Percentiles rank a stretch among this genome's conserved stretches.
Conservation (phyloP, 2,329 filamentous ascomycete genomes). For the Aureobasidium mangrovei region DNA sequence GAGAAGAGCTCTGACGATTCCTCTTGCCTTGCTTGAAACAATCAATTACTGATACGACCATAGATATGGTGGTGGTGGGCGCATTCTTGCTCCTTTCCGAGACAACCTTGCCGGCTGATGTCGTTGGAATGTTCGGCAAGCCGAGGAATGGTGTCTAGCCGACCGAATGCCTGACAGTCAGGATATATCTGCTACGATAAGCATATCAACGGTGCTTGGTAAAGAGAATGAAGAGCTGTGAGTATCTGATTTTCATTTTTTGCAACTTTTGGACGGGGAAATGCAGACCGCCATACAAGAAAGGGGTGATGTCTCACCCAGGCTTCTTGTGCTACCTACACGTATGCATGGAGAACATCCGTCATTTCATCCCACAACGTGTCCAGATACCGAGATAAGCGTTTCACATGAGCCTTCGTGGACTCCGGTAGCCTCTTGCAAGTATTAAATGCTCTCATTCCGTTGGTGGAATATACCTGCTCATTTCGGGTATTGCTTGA, state of each 20-base stretch:
- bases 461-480: not conserved
- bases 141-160: not conserved
- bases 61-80: not conserved
- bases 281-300: not conserved
- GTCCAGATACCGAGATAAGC: not conserved
- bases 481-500: slow-evolving; percentile 66
- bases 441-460: not conserved
- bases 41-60: not conserved
- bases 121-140: slow-evolving; percentile 7
- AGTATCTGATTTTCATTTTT: no score
- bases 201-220: no score
- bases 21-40: slow-evolving; percentile 1
- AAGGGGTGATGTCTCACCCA: slow-evolving; percentile 1
- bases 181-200: no score
- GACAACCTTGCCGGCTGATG: slow-evolving; percentile 7
- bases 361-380: not conserved
- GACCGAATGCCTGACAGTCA: not conserved
- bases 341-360: not conserved
- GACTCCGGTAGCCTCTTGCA: not conserved
- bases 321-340: not conserved
- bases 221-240: no score
- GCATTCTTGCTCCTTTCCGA: slow-evolving; percentile 7
- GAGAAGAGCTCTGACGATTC: not conserved
- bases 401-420: not conserved
- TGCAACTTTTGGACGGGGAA: no score